A percentile compares a stretch with the other conserved stretches of the same genome.
Conservation (phyloP, 1,139 yeast species). For the Protomyces gravidus region DNA sequence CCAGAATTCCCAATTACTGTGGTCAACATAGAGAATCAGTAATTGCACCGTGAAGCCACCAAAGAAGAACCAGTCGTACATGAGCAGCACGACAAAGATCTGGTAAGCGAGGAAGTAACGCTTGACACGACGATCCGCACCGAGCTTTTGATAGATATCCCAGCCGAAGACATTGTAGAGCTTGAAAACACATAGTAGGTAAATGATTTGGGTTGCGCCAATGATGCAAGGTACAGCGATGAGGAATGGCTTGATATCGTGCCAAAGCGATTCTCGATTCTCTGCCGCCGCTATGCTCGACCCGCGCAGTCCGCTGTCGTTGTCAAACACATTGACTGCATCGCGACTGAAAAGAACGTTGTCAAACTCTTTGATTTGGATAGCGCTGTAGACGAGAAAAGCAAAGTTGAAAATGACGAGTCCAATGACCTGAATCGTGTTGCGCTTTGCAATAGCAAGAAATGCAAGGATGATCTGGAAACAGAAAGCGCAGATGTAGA, state of each 20-base stretch:
- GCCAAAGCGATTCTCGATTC: slow-evolving; percentile 12
- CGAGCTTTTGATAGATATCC: slow-evolving; percentile 51
- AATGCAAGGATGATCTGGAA: slow-evolving; percentile 23
- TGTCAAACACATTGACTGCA: slow-evolving; percentile 2
- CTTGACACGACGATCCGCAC: slow-evolving; percentile 48
- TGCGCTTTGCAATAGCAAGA: slow-evolving; percentile 18
- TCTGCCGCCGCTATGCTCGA: background rate
- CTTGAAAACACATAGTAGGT: slow-evolving; percentile 33
- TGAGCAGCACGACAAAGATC: slow-evolving; percentile 36
- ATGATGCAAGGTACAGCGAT: slow-evolving; percentile 47
- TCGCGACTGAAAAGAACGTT: slow-evolving; percentile 14
- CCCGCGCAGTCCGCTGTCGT: slow-evolving; percentile 2
- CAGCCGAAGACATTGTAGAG: slow-evolving; percentile 49
- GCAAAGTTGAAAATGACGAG: slow-evolving; percentile 23
- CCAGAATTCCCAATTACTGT: slow-evolving; percentile 21
- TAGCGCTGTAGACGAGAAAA: slow-evolving; percentile 16
- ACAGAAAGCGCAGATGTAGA: slow-evolving; percentile 25
- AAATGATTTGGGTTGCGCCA: slow-evolving; percentile 41
- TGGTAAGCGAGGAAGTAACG: slow-evolving; percentile 40
- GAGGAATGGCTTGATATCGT: slow-evolving; percentile 42
- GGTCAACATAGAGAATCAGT: slow-evolving; percentile 20
- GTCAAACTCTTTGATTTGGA: slow-evolving; percentile 23
- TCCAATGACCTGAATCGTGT: slow-evolving; percentile 27
- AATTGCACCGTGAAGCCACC: slow-evolving; percentile 24
- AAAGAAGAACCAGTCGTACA: slow-evolving; percentile 35